Conservation (phyloP, 257 asterid genomes). For the Eucommia ulmoides region DNA sequence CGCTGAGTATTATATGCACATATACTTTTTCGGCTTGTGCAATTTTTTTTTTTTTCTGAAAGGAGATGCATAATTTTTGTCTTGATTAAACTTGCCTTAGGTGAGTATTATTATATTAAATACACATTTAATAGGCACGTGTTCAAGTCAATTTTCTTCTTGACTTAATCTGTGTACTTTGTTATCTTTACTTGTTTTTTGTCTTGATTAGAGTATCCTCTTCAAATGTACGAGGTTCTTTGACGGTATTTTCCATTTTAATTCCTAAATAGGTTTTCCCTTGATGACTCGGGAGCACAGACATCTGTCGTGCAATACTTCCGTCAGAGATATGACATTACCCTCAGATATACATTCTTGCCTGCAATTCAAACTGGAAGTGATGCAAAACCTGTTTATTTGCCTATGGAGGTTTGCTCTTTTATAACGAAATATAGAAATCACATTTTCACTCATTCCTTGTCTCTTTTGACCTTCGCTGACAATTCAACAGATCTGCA, state of each 20-base stretch:
- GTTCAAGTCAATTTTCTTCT: too few species aligned
- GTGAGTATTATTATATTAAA: too few species aligned
- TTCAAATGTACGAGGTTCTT: neutral
- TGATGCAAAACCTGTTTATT: constrained; percentile 37
- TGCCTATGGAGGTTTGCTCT: constrained; percentile 75
- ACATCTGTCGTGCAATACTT: constrained; percentile 44
- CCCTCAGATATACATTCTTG: constrained; percentile 22
- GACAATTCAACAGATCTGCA: constrained; percentile 29
- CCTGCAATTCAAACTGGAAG: constrained; percentile 69
- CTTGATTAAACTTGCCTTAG: neutral
- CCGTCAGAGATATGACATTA: constrained; percentile 23
- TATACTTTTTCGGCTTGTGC: too few species aligned
- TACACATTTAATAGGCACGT: neutral
- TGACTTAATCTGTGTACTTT: neutral
- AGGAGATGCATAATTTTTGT: too few species aligned
- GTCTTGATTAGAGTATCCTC: neutral
- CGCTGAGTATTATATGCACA: too few species aligned
- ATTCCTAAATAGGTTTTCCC: constrained; percentile 34
- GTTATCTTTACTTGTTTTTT: neutral
- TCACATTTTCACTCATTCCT: neutral
- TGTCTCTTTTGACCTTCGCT: neutral
- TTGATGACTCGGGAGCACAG: constrained; percentile 25
- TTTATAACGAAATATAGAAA: neutral
- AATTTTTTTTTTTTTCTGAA: too few species aligned
- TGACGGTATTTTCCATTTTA: neutral